Percentiles rank a stretch among this genome's conserved stretches.
Evolutionary conservation across 192 early-diverging fungal genomes (phyloP).

Genomic region (Phycomyces blakesleeanus): DNA sequence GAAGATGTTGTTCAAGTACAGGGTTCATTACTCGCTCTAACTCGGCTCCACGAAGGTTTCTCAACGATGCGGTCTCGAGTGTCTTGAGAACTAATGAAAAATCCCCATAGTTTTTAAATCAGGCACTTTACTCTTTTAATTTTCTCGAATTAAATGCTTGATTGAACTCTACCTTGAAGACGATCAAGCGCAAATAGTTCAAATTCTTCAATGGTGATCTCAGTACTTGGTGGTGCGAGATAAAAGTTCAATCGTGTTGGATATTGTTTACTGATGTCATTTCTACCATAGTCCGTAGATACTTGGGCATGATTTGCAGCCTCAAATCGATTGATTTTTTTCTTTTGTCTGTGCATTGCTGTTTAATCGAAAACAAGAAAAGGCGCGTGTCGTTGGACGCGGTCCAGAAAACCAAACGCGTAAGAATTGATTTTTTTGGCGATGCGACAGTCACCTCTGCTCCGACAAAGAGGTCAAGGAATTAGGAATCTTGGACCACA

Average conservation of each 20-base stretch:
- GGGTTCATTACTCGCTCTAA: constrained; percentile 48
- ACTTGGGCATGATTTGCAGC: background rate
- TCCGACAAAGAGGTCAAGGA: background rate
- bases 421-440: background rate
- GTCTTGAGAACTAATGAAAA: constrained; percentile 64
- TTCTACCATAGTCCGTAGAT: background rate
- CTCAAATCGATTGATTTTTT: background rate
- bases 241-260: constrained; percentile 67
- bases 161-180: constrained; percentile 47
- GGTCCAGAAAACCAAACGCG: background rate
- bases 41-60: constrained; percentile 60
- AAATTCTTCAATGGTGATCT: constrained; percentile 71
- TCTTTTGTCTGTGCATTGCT: background rate
- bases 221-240: constrained; percentile 52
- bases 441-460: background rate
- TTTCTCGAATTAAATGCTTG: background rate
- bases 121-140: background rate
- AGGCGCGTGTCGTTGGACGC: background rate
- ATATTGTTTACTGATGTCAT: constrained; percentile 9
- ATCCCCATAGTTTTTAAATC: no score
- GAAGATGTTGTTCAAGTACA: constrained; percentile 57
- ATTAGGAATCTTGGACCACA: no score
- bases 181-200: constrained; percentile 72
- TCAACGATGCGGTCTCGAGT: constrained; percentile 76
- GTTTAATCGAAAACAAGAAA: background rate